Evolutionary conservation across 1,284 basidiomycete species (phyloP).

Genomic region (Tylopilus sp.): DNA sequence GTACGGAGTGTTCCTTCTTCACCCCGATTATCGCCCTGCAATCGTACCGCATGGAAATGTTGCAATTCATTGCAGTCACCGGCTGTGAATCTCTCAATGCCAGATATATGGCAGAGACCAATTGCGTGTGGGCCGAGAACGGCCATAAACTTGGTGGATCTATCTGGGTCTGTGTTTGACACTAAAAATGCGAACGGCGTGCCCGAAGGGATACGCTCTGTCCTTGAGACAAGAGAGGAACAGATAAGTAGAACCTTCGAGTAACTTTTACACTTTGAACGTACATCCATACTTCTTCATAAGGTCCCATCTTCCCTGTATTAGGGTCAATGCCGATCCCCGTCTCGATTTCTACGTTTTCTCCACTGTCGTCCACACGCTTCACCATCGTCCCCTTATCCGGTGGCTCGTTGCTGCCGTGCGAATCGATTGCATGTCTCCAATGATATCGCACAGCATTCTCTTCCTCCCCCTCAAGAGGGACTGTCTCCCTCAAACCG

Average conservation of each 20-base stretch:
- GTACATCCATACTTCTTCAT: conserved; percentile 35
- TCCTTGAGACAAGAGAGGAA: not conserved
- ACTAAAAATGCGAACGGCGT: conserved; percentile 31
- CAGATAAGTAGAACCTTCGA: not conserved
- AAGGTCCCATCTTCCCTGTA: conserved; percentile 24
- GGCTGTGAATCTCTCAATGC: not conserved
- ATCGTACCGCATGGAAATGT: conserved; percentile 15
- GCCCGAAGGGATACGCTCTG: conserved; percentile 14
- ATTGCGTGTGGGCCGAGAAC: conserved; percentile 28
- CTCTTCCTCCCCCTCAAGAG: conserved; percentile 1
- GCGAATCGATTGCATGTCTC: conserved; percentile 27
- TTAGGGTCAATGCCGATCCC: conserved; percentile 20
- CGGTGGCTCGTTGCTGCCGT: conserved; percentile 12
- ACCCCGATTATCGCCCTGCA: not conserved
- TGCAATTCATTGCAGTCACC: not conserved
- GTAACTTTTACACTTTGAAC: not conserved
- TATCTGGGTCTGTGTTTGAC: conserved; percentile 10
- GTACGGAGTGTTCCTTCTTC: not conserved
- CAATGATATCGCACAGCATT: conserved; percentile 19
- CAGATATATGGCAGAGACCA: conserved; percentile 18
- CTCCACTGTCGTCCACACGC: conserved; percentile 8
- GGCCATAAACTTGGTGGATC: conserved; percentile 28
- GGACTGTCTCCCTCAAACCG: conserved; percentile 19
- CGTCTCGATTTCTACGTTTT: conserved; percentile 22
- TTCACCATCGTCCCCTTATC: conserved; percentile 24